These are phyloP conservation scores for Cryphonectria naterciae DNA, from an alignment of 2,329 filamentous ascomycete species.

Conservation along the genomic window DNA sequence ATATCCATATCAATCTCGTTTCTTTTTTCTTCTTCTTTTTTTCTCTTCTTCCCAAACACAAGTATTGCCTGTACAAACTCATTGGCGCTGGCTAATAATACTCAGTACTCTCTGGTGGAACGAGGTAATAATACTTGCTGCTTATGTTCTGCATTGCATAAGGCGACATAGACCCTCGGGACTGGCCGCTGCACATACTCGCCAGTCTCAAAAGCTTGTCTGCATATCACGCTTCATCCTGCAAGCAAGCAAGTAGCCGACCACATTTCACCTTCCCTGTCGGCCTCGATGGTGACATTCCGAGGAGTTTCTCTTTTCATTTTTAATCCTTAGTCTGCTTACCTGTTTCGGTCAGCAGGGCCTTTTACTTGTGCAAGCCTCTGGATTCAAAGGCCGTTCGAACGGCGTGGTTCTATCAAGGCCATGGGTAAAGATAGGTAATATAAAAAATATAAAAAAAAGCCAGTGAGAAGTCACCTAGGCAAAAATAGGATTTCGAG, in stretches of 20 bases:
- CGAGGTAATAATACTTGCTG: not conserved
- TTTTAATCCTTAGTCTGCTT: not conserved
- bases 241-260: not conserved
- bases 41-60: not conserved
- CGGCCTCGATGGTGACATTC: not conserved
- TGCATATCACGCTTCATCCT: slow-evolving; percentile 14
- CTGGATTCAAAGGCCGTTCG: slow-evolving; percentile 28
- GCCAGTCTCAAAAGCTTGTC: slow-evolving; percentile 8
- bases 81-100: not conserved
- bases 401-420: slow-evolving; percentile 1
- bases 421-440: slow-evolving; percentile 13
- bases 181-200: not conserved
- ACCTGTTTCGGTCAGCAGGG: not conserved
- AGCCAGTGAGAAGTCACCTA: slow-evolving; percentile 5
- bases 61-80: not conserved
- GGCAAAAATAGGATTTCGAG: not conserved
- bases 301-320: not conserved
- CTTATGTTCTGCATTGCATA: slow-evolving; percentile 1
- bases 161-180: not conserved
- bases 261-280: not conserved
- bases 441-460: too few species aligned
- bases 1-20: not conserved
- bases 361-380: slow-evolving; percentile 9
- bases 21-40: not conserved
- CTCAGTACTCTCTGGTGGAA: too few species aligned